Evolutionary conservation across 139 green algal genomes (phyloP).

Genomic region (Micractinium sp.): DNA sequence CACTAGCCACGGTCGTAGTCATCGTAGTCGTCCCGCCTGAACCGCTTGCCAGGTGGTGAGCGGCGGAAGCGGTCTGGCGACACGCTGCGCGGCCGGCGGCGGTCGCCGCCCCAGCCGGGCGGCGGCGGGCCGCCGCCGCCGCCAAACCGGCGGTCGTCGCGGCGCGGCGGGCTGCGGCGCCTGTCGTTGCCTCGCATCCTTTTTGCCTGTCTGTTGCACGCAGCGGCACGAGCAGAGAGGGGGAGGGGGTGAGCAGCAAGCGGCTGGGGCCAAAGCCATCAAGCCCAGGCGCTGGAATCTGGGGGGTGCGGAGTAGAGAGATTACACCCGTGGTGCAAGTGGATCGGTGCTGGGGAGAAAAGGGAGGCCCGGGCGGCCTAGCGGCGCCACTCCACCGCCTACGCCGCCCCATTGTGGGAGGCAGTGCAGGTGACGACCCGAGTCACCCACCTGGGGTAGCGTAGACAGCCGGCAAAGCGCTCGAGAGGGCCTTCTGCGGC

Average conservation of each 20-base stretch:
- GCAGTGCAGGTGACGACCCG: no score
- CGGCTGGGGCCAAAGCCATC: no score
- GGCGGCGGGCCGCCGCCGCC: not conserved
- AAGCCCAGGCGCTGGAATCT: no score
- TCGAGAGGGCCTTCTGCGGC: not conserved
- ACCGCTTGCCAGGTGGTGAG: conserved; percentile 50
- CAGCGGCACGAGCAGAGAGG: not conserved
- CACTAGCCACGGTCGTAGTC: conserved; percentile 34
- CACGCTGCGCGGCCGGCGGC: conserved; percentile 29
- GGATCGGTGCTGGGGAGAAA: no score
- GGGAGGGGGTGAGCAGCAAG: not conserved
- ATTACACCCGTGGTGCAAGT: no score
- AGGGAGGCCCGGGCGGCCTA: no score
- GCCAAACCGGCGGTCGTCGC: conserved; percentile 22
- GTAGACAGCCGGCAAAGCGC: not conserved
- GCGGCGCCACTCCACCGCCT: no score
- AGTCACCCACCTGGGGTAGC: not conserved
- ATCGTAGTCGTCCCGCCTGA: conserved; percentile 45
- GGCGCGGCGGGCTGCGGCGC: conserved; percentile 26
- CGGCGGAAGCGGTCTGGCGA: conserved; percentile 39
- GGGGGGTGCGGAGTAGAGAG: no score
- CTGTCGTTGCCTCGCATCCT: conserved; percentile 34
- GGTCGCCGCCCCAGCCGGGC: conserved; percentile 18
- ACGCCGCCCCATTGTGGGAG: no score
- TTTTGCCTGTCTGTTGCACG: not conserved